Evolutionary conservation across 495 filamentous ascomycete species (phyloP), one percentile per base, ranked within the genome.

Genomic region (Hypoxylon perforatum): DNA sequence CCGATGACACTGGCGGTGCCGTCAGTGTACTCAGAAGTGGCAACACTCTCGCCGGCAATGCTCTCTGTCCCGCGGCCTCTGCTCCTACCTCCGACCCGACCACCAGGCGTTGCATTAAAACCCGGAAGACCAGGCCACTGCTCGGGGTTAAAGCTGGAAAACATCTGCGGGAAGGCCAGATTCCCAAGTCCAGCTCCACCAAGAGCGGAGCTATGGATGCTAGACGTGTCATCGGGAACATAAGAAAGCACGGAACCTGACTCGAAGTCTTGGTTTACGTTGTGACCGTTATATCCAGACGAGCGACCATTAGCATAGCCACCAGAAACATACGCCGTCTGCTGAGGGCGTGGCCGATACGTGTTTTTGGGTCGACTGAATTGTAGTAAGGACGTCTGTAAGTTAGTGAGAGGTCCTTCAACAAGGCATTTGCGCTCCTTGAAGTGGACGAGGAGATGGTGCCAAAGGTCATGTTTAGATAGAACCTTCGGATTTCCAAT

Each of bases 401-500:
- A 83, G 69, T 99, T 98, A 21, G 91, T 94, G 53, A 99, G 81
- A n/a, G 96, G 94, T 0, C 95, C 95, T 75, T 99, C 95, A 39
- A 99, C 95, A 6, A 99, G 84, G 71, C 94, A 98, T 63, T 96
- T 94, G 60, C 88, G 89, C 74, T 98, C 95, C 81, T 99, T 99
- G 84, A 97, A 99, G 72, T 99, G 95, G 22, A 96, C 83, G 8
- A 99, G 83, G 18, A 99, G 88, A 74, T 93, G 94, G 71, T 99
- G 96, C 95, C 95, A 99, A 14, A 99, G 81, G 48, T 96, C 95
- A 76, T 99, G 95, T 80, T 98, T 99, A 21, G 93, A 94, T 36
- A 99, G 78, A 41, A 99, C 95, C 80, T 99, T 99, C 8, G 95
- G 95, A 74, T 99, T 99, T 47, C 96, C 95, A 15, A 99, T 88